Evolutionary conservation across 306 rosid genomes (phyloP).

Genomic region (Inga leiocalycina): DNA sequence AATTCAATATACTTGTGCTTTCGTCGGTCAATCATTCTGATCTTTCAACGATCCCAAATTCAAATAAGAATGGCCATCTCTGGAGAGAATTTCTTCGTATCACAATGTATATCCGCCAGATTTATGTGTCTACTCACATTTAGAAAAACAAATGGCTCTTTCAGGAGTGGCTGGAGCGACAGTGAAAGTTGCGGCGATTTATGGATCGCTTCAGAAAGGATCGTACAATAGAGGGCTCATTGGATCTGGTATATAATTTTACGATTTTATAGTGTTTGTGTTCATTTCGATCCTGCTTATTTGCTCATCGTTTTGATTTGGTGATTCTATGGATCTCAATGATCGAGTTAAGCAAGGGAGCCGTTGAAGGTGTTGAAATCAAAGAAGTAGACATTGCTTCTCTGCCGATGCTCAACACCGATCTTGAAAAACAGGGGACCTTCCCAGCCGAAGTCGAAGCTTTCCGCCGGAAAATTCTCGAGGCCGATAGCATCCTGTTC

Average conservation of each 20-base stretch:
- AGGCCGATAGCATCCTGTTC: slow-evolving; percentile 65
- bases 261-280: not conserved
- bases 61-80: not conserved
- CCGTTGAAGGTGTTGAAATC: slow-evolving; percentile 52
- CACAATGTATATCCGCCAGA: not conserved
- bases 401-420: slow-evolving; percentile 70
- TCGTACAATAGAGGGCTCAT: slow-evolving; percentile 57
- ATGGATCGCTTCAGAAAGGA: slow-evolving; percentile 56
- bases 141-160: not conserved
- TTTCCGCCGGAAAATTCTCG: slow-evolving; percentile 64
- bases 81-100: not conserved
- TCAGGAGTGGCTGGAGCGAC: not conserved
- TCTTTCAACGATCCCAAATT: not conserved
- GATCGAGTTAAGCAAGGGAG: slow-evolving; percentile 47
- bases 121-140: not conserved
- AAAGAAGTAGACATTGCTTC: slow-evolving; percentile 59
- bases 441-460: slow-evolving; percentile 65
- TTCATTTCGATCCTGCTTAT: not conserved
- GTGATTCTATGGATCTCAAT: slow-evolving; percentile 33
- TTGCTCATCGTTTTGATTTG: not conserved
- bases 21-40: not conserved
- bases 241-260: slow-evolving; percentile 45
- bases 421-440: slow-evolving; percentile 58
- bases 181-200: slow-evolving; percentile 48
- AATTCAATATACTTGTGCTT: not conserved